A percentile compares a stretch with the other conserved stretches of the same genome.
phyloP scores from a whole-genome alignment of 1,139 yeast genomes.

The Pneumocystis oryctolagi region DNA sequence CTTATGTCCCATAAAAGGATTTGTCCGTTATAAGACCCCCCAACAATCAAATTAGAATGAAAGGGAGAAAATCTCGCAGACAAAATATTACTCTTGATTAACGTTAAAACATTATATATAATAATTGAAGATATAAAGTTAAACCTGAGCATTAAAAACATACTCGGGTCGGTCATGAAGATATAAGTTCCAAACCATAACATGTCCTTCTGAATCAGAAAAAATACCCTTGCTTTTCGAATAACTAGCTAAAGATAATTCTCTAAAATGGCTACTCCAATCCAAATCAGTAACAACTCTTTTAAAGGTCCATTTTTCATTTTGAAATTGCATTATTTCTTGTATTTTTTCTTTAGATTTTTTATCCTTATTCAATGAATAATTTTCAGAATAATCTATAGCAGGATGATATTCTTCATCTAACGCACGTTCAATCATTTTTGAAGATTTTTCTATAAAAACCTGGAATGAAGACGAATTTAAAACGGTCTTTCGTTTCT shows the following conservation, averaged over 20 bases:
- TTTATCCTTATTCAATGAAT: not conserved
- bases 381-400: constrained; percentile 20
- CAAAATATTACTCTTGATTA: constrained; percentile 22
- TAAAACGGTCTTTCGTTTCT: not conserved
- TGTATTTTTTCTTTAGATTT: constrained; percentile 7
- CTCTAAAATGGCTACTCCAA: constrained; percentile 31
- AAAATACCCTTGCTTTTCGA: constrained; percentile 18
- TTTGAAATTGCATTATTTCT: constrained; percentile 17
- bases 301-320: constrained; percentile 17
- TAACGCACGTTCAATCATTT: constrained; percentile 29
- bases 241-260: constrained; percentile 30
- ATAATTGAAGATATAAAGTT: not conserved
- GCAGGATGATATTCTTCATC: constrained; percentile 28
- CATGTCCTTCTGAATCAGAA: constrained; percentile 18
- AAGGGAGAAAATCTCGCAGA: constrained; percentile 29
- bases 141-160: constrained; percentile 34
- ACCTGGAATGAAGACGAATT: not conserved
- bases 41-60: constrained; percentile 28
- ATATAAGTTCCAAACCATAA: constrained; percentile 31
- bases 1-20: constrained; percentile 34
- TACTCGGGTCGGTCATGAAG: constrained; percentile 34
- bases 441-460: constrained; percentile 30
- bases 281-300: constrained; percentile 30
- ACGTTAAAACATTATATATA: not conserved
- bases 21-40: constrained; percentile 37